Percentiles rank a stretch among this genome's conserved stretches.
Conservation (phyloP, 768 basidiomycete genomes). For the Xerocomellus amylosporus region DNA sequence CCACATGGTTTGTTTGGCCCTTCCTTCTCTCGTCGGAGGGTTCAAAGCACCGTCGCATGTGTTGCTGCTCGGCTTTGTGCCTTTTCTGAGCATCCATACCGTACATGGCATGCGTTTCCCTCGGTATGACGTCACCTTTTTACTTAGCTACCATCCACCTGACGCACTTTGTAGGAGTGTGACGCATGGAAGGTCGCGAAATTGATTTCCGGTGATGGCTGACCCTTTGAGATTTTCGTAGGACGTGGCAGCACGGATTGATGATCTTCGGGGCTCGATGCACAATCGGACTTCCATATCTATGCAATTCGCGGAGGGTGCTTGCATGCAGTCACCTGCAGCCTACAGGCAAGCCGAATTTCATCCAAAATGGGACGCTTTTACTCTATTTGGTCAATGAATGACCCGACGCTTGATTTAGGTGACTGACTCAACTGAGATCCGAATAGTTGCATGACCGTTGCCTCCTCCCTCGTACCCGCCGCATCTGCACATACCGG, state of each 20-base stretch:
- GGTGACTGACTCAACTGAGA: slow-evolving; percentile 18
- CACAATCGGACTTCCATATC: slow-evolving; percentile 2
- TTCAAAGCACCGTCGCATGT: not conserved
- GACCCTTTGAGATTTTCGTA: not conserved
- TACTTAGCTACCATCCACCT: not conserved
- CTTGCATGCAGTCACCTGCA: not conserved
- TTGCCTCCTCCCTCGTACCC: not conserved
- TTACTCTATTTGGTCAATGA: slow-evolving; percentile 6
- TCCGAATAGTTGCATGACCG: slow-evolving; percentile 9
- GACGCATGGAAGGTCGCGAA: not conserved
- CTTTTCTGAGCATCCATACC: not conserved
- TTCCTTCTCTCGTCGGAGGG: not conserved
- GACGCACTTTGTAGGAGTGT: not conserved
- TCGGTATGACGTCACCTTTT: not conserved
- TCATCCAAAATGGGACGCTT: not conserved
- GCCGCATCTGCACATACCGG: not conserved
- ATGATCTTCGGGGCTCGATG: not conserved
- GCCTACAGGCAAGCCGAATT: not conserved
- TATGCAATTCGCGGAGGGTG: not conserved
- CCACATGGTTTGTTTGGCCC: not conserved
- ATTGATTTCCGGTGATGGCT: not conserved
- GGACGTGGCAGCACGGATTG: slow-evolving; percentile 1
- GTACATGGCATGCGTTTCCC: not conserved
- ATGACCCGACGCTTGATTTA: not conserved
- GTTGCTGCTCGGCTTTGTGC: not conserved